These are phyloP conservation scores for Tympanopsis confertula DNA, from an alignment of 2,329 filamentous ascomycete species.

Conservation along the genomic window DNA sequence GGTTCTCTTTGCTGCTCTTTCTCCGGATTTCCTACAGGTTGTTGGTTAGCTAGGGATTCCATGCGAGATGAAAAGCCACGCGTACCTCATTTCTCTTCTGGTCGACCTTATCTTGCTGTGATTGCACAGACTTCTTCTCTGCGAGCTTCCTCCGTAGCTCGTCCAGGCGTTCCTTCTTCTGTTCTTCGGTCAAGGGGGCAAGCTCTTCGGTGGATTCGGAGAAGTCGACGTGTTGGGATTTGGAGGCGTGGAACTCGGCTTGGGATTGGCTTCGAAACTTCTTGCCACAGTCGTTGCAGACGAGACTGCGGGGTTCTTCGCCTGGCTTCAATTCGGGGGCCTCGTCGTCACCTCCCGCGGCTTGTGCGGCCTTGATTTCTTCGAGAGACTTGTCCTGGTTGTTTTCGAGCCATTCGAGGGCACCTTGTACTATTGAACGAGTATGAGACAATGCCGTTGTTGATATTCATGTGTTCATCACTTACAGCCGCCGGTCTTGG, in stretches of 20 bases:
- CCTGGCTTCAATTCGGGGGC: constrained; percentile 35
- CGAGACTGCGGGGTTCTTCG: constrained; percentile 45
- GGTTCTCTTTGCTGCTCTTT: constrained; percentile 54
- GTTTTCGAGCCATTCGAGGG: constrained; percentile 57
- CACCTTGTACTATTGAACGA: constrained; percentile 41
- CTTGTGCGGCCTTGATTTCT: constrained; percentile 33
- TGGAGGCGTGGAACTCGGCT: constrained; percentile 56
- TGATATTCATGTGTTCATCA: constrained; percentile 5
- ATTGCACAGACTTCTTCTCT: constrained; percentile 39
- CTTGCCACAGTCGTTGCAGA: constrained; percentile 59
- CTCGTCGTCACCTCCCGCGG: constrained; percentile 9
- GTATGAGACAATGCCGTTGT: no score
- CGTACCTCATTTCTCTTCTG: constrained; percentile 48
- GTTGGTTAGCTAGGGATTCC: neutral
- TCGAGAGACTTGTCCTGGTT: constrained; percentile 53
- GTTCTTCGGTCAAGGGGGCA: constrained; percentile 54
- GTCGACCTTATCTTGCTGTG: constrained; percentile 46
- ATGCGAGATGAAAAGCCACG: no score
- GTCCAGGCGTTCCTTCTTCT: constrained; percentile 46
- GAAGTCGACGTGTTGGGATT: constrained; percentile 55
- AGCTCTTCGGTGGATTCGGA: constrained; percentile 57
- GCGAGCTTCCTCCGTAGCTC: constrained; percentile 43
- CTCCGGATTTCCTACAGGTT: constrained; percentile 21
- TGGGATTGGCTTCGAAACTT: constrained; percentile 50
- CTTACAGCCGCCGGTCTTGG: constrained; percentile 44